These are phyloP conservation scores for Populus hybrid DNA, from an alignment of 441 rosid species.

Conservation along the genomic window DNA sequence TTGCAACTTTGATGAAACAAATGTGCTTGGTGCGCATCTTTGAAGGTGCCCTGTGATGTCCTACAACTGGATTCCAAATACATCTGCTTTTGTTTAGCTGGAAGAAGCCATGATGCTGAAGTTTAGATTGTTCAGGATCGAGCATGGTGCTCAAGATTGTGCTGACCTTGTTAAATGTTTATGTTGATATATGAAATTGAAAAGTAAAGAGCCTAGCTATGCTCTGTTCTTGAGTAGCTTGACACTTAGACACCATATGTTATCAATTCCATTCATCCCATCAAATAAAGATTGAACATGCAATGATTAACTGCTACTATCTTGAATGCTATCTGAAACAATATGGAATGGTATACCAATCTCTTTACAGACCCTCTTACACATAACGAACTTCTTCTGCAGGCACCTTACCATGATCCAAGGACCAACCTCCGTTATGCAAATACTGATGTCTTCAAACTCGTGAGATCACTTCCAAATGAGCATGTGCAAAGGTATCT, in stretches of 20 bases:
- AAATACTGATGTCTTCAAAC: conserved; percentile 72
- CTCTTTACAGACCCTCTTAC: not conserved
- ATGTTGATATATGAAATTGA: not conserved
- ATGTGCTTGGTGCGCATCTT: not conserved
- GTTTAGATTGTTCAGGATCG: not conserved
- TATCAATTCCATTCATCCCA: not conserved
- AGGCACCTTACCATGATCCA: conserved; percentile 94
- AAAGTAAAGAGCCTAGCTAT: not conserved
- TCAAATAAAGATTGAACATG: not conserved
- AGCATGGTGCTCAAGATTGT: not conserved
- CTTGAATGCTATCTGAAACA: not conserved
- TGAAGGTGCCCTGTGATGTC: not conserved
- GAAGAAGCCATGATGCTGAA: not conserved
- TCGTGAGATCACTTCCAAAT: conserved; percentile 58
- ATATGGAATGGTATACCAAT: not conserved
- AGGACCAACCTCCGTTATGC: conserved; percentile 86
- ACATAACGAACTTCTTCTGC: conserved; percentile 8
- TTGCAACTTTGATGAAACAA: not conserved
- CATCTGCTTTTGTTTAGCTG: not conserved
- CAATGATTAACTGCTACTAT: not conserved
- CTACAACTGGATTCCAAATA: not conserved
- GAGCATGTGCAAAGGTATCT: conserved; percentile 43
- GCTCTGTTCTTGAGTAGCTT: not conserved
- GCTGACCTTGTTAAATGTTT: not conserved
- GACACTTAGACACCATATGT: not conserved